Percentiles rank a stretch among this genome's conserved stretches.
These are phyloP conservation scores for Paecilomyces variotii DNA, from an alignment of 2,329 filamentous ascomycete genomes.

Conservation along the genomic window DNA sequence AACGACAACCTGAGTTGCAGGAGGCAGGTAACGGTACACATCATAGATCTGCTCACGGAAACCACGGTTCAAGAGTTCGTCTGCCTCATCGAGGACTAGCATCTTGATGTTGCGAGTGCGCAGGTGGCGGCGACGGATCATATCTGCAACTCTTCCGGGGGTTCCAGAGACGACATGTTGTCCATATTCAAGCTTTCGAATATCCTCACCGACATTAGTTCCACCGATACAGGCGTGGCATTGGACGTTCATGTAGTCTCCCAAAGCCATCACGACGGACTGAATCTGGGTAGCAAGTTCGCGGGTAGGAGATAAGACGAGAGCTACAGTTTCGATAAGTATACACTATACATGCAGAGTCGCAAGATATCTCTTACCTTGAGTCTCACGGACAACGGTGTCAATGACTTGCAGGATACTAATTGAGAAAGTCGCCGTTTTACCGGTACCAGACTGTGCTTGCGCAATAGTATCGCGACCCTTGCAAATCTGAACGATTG, in stretches of 20 bases:
- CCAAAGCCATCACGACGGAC: conserved; percentile 98
- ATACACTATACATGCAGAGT: background rate
- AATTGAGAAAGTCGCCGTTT: conserved; percentile 94
- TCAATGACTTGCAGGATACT: conserved; percentile 95
- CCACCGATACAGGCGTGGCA: conserved; percentile 98
- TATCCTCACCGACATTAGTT: conserved; percentile 96
- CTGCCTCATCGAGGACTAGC: conserved; percentile 68
- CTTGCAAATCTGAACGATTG: conserved; percentile 98
- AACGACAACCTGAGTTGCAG: conserved; percentile 95
- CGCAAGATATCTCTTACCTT: conserved; percentile 40
- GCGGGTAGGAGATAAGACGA: conserved; percentile 90
- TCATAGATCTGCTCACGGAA: conserved; percentile 99
- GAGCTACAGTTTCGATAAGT: conserved; percentile 43
- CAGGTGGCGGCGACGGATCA: conserved; percentile 67
- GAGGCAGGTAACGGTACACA: conserved; percentile 92
- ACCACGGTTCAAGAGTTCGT: conserved; percentile 79
- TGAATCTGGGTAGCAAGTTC: conserved; percentile 98
- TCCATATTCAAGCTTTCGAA: conserved; percentile 92
- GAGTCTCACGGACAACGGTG: conserved; percentile 82
- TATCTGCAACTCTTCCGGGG: conserved; percentile 86
- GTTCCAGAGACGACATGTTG: conserved; percentile 97
- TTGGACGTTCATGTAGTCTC: conserved; percentile 99
- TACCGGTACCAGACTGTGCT: conserved; percentile 93
- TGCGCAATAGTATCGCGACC: conserved; percentile 98
- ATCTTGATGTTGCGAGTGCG: conserved; percentile 71